A percentile compares a stretch with the other conserved stretches of the same genome.
These are phyloP conservation scores for Martensiomyces pterosporus DNA, from an alignment of 192 early-diverging fungal genomes.

Conservation along the genomic window DNA sequence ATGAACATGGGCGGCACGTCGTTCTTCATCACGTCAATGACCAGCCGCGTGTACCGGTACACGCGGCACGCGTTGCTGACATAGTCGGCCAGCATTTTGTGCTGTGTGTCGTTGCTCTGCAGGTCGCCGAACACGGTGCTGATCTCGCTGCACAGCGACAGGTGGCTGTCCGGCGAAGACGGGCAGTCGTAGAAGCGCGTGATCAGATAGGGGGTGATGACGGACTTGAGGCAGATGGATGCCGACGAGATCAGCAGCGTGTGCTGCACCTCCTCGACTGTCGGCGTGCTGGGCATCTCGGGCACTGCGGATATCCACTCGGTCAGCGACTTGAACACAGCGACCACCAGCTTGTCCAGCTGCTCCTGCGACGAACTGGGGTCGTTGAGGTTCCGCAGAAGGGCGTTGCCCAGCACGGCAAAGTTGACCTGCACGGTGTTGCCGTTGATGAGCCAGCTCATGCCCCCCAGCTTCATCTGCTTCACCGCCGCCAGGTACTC, in stretches of 20 bases:
- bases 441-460: constrained; percentile 35
- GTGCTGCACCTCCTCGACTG: constrained; percentile 19
- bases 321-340: constrained; percentile 17
- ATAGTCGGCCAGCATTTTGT: constrained; percentile 25
- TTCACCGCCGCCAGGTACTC: constrained; percentile 29
- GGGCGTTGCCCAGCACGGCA: constrained; percentile 35
- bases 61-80: constrained; percentile 12
- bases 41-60: constrained; percentile 14
- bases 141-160: too few species aligned
- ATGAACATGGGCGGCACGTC: constrained; percentile 39
- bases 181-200: constrained; percentile 10
- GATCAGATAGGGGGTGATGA: constrained; percentile 37
- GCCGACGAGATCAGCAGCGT: constrained; percentile 36
- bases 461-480: constrained; percentile 25
- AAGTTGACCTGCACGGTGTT: constrained; percentile 42
- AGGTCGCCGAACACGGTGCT: not conserved
- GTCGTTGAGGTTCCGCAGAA: constrained; percentile 34
- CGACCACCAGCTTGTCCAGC: constrained; percentile 27
- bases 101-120: not conserved
- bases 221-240: constrained; percentile 24
- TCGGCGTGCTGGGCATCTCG: constrained; percentile 15
- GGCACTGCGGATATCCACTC: constrained; percentile 33
- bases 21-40: constrained; percentile 8
- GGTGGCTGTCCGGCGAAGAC: not conserved
- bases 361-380: constrained; percentile 21